A percentile compares a stretch with the other conserved stretches of the same genome.
These are phyloP conservation scores for Leucosporidium creatinivorum DNA, from an alignment of 768 basidiomycete genomes.

Conservation along the genomic window DNA sequence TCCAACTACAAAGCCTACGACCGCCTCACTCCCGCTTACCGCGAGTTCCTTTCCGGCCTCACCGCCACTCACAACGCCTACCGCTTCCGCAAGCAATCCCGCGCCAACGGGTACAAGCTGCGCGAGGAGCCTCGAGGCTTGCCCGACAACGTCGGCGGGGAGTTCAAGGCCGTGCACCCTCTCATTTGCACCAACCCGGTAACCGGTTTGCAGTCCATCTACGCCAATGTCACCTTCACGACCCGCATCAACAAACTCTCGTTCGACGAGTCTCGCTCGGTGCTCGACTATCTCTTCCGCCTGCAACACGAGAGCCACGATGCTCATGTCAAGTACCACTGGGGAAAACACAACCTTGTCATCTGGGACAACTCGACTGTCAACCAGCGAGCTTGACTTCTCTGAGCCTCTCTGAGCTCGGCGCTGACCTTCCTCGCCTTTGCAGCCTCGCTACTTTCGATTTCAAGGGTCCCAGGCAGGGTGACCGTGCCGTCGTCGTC, in stretches of 20 bases:
- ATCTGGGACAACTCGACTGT: constrained; percentile 20
- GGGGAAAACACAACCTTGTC: constrained; percentile 38
- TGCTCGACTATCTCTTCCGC: constrained; percentile 43
- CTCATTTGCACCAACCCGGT: constrained; percentile 42
- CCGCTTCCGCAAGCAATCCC: constrained; percentile 40
- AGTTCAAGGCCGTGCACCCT: constrained; percentile 40
- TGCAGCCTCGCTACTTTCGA: too few species aligned
- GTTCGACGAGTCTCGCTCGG: constrained; percentile 25
- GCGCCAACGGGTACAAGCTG: constrained; percentile 37
- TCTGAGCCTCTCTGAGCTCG: too few species aligned
- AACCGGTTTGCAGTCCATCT: constrained; percentile 30
- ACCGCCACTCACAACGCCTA: constrained; percentile 41
- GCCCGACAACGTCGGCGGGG: constrained; percentile 41
- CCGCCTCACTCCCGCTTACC: constrained; percentile 38
- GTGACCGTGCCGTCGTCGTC: too few species aligned
- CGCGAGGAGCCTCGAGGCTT: constrained; percentile 38
- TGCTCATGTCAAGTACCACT: constrained; percentile 43
- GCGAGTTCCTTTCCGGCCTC: constrained; percentile 39
- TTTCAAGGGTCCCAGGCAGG: too few species aligned
- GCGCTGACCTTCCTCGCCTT: too few species aligned
- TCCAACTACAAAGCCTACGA: constrained; percentile 40
- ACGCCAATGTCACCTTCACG: constrained; percentile 29
- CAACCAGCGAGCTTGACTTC: too few species aligned
- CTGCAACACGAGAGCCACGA: constrained; percentile 42
- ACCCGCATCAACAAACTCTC: constrained; percentile 31